A percentile compares a stretch with the other conserved stretches of the same genome.
phyloP scores from a whole-genome alignment of 2,329 filamentous ascomycete species.

The Trichoderma cornu-damae region DNA sequence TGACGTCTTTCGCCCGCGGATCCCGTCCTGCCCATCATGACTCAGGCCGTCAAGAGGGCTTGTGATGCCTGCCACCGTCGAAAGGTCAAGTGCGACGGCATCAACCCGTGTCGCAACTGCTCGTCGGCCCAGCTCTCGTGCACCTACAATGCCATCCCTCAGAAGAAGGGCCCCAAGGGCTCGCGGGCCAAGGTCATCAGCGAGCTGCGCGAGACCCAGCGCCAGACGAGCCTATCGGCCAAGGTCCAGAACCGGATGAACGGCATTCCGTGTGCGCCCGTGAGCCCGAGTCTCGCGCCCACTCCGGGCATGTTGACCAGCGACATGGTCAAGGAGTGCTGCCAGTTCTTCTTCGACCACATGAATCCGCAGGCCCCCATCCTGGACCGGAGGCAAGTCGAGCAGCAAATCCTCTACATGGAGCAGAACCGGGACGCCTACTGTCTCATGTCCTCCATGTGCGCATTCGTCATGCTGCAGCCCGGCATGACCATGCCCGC shows the following conservation, averaged over 20 bases:
- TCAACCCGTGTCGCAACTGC: slow-evolving; percentile 68
- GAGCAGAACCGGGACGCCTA: slow-evolving; percentile 60
- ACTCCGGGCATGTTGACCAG: slow-evolving; percentile 56
- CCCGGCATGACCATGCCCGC: slow-evolving; percentile 59
- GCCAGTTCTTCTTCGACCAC: slow-evolving; percentile 64
- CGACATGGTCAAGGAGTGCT: slow-evolving; percentile 60
- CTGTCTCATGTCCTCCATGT: slow-evolving; percentile 59
- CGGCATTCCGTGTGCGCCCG: slow-evolving; percentile 46
- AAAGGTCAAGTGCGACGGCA: slow-evolving; percentile 69
- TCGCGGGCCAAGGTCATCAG: slow-evolving; percentile 71
- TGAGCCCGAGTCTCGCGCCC: slow-evolving; percentile 46
- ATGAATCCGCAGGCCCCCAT: slow-evolving; percentile 62
- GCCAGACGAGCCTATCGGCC: slow-evolving; percentile 58
- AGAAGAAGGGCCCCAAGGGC: slow-evolving; percentile 72
- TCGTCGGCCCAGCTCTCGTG: slow-evolving; percentile 60
- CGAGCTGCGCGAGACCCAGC: slow-evolving; percentile 63
- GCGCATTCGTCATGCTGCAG: slow-evolving; percentile 64
- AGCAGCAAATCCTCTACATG: slow-evolving; percentile 54
- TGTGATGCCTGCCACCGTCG: slow-evolving; percentile 70
- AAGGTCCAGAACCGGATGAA: slow-evolving; percentile 58
- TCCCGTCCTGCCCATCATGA: slow-evolving; percentile 33
- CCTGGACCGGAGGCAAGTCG: slow-evolving; percentile 52
- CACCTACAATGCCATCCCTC: slow-evolving; percentile 69
- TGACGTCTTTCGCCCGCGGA: not conserved
- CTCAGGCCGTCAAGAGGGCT: slow-evolving; percentile 54